Evolutionary conservation across 2,329 filamentous ascomycete genomes (phyloP).

Genomic region (Cladosporium cucumerinum): DNA sequence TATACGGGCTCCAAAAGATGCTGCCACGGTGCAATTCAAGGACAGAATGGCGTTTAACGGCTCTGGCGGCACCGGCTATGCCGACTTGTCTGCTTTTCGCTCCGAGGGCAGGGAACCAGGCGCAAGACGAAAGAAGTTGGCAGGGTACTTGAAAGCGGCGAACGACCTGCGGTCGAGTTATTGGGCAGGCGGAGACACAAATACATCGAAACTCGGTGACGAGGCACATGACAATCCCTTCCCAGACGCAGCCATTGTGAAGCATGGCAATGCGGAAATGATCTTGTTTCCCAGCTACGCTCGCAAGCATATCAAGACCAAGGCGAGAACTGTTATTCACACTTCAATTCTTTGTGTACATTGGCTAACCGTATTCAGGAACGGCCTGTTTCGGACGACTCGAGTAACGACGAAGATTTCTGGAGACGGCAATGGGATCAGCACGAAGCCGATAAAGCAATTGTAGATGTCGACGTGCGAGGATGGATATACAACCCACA

Average conservation of each 20-base stretch:
- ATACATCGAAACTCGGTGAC: slow-evolving; percentile 43
- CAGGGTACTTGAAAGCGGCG: slow-evolving; percentile 66
- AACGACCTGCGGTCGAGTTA: slow-evolving; percentile 70
- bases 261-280: slow-evolving; percentile 83
- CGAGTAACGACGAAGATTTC: slow-evolving; percentile 60
- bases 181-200: slow-evolving; percentile 33
- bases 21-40: slow-evolving; percentile 24
- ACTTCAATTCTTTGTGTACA: background rate
- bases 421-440: slow-evolving; percentile 77
- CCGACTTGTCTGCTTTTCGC: slow-evolving; percentile 31
- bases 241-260: slow-evolving; percentile 76
- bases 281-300: slow-evolving; percentile 94
- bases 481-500: slow-evolving; percentile 94
- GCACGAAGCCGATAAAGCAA: slow-evolving; percentile 74
- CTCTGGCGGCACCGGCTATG: slow-evolving; percentile 8
- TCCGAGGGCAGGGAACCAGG: slow-evolving; percentile 57
- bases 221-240: slow-evolving; percentile 70
- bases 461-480: slow-evolving; percentile 90
- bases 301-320: slow-evolving; percentile 61
- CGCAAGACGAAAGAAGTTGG: slow-evolving; percentile 72
- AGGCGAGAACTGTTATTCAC: slow-evolving; percentile 4
- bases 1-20: slow-evolving; percentile 34
- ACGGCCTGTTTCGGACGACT: slow-evolving; percentile 7
- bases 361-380: background rate
- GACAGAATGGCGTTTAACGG: slow-evolving; percentile 33